Percentiles rank a stretch among this genome's conserved stretches.
Conservation (phyloP, 2,329 filamentous ascomycete species). For the Ophiostoma montium region DNA sequence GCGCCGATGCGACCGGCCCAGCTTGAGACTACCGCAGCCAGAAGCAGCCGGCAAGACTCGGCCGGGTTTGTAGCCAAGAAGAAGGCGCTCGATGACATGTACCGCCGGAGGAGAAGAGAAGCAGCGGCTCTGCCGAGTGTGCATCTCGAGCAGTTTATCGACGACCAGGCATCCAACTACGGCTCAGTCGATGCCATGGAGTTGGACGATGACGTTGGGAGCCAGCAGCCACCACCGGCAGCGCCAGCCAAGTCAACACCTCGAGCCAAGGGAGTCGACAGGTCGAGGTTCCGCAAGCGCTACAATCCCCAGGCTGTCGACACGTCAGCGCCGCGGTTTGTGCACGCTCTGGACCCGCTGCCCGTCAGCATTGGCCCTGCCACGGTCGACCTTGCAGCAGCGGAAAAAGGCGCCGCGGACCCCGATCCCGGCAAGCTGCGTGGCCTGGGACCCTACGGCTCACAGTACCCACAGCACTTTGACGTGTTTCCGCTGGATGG, state of each 20-base stretch:
- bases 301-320: slow-evolving; percentile 31
- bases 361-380: slow-evolving; percentile 13
- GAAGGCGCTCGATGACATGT: slow-evolving; percentile 39
- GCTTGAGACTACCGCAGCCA: slow-evolving; percentile 34
- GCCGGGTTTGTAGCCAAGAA: slow-evolving; percentile 36
- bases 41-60: slow-evolving; percentile 15
- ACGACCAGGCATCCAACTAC: slow-evolving; percentile 2
- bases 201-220: background rate
- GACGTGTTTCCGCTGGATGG: slow-evolving; percentile 43
- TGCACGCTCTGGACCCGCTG: slow-evolving; percentile 38
- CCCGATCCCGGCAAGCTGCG: slow-evolving; percentile 26
- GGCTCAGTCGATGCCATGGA: slow-evolving; percentile 1
- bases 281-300: slow-evolving; percentile 29
- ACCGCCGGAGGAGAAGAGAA: slow-evolving; percentile 24
- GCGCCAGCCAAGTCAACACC: background rate
- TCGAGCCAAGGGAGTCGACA: slow-evolving; percentile 4
- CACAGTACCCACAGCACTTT: slow-evolving; percentile 47
- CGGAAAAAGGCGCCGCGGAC: slow-evolving; percentile 3
- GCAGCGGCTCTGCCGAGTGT: slow-evolving; percentile 15
- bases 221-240: background rate
- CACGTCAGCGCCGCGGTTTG: slow-evolving; percentile 36
- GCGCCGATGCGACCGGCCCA: slow-evolving; percentile 31
- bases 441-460: slow-evolving; percentile 46
- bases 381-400: background rate
- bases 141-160: slow-evolving; percentile 23